Evolutionary conservation across 176 grass and related monocot genomes (phyloP).

Genomic region (Olyra latifolia): DNA sequence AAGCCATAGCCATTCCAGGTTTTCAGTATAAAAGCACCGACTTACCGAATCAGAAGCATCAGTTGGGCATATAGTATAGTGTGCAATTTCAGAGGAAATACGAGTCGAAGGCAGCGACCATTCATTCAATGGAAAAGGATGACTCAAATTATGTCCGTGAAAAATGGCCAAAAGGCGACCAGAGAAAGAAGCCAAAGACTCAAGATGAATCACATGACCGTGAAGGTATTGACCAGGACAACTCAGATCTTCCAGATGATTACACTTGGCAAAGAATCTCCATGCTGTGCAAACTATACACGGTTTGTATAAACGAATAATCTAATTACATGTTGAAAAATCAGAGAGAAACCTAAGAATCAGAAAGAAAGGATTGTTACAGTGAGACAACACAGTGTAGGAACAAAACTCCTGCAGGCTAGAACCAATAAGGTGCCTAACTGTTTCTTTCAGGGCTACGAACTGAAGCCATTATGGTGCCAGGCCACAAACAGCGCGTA

Average conservation of each 20-base stretch:
- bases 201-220: not conserved
- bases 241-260: not conserved
- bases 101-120: not conserved
- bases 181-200: not conserved
- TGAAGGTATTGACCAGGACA: not conserved
- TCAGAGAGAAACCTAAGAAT: slow-evolving; percentile 1
- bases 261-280: slow-evolving; percentile 8
- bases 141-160: not conserved
- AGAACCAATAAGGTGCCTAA: slow-evolving; percentile 14
- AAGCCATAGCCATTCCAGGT: too few species aligned
- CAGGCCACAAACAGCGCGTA: not conserved
- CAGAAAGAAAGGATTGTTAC: not conserved
- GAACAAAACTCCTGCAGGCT: slow-evolving; percentile 25
- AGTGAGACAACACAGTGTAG: slow-evolving; percentile 4
- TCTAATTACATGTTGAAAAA: slow-evolving; percentile 18
- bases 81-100: not conserved
- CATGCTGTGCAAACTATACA: slow-evolving; percentile 17
- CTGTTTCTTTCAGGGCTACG: slow-evolving; percentile 21
- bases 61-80: not conserved
- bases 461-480: slow-evolving; percentile 9
- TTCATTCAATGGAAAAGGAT: not conserved
- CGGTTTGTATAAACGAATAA: slow-evolving; percentile 31
- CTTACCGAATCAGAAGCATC: not conserved
- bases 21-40: too few species aligned
- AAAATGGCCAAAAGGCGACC: not conserved